A percentile compares a stretch with the other conserved stretches of the same genome.
Evolutionary conservation across 164 flowering plant genomes (phyloP).

Genomic region (Aristolochia californica): DNA sequence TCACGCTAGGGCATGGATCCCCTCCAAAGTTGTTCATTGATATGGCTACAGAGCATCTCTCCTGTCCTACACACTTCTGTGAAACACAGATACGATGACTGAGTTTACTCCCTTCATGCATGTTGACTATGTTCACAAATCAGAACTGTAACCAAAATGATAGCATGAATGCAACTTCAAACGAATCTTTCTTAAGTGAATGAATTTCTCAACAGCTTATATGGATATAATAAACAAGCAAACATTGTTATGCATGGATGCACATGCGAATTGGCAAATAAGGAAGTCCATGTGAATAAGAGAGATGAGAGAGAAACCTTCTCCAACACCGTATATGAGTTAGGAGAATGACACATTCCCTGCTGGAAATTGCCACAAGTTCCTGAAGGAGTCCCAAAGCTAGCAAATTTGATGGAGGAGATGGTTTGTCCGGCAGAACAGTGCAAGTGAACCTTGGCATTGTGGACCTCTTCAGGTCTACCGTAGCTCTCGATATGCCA

Average conservation of each 20-base stretch:
- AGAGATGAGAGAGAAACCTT: constrained; percentile 19
- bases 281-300: neutral
- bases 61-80: constrained; percentile 78
- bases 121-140: neutral
- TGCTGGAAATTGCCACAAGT: constrained; percentile 86
- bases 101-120: neutral
- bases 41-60: constrained; percentile 63
- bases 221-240: too few species aligned
- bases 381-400: constrained; percentile 95
- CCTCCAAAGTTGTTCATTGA: constrained; percentile 66
- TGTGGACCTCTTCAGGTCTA: constrained; percentile 46
- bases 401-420: constrained; percentile 85
- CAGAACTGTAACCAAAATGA: too few species aligned
- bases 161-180: too few species aligned
- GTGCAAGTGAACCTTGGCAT: constrained; percentile 66
- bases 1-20: constrained; percentile 86
- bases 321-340: constrained; percentile 48
- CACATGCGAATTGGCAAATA: too few species aligned
- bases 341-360: constrained; percentile 86
- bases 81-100: neutral
- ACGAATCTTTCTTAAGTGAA: too few species aligned
- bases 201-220: too few species aligned
- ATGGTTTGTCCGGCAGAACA: constrained; percentile 68
- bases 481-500: constrained; percentile 78
- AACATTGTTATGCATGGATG: too few species aligned